phyloP scores from a whole-genome alignment of 2,329 filamentous ascomycete genomes.

The Chaetomium strumarium region DNA sequence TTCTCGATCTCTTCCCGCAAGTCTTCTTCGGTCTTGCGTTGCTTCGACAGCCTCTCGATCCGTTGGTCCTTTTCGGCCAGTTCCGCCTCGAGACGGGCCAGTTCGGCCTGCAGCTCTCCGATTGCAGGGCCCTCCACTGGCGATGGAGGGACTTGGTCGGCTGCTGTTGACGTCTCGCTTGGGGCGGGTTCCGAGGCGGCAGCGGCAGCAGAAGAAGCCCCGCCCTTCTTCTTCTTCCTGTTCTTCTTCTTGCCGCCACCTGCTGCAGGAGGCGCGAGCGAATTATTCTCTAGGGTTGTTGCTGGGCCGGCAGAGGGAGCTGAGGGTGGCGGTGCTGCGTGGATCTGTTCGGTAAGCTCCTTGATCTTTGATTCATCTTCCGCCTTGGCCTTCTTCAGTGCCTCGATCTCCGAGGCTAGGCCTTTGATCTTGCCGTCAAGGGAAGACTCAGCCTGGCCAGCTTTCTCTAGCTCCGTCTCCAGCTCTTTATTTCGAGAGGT shows the following conservation, averaged over 20 bases:
- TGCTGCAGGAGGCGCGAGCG: conserved; percentile 15
- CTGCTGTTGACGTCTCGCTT: conserved; percentile 30
- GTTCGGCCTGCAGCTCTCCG: conserved; percentile 42
- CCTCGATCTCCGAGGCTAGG: conserved; percentile 41
- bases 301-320: conserved; percentile 21
- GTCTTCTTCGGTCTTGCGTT: conserved; percentile 69
- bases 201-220: conserved; percentile 35
- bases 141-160: conserved; percentile 32
- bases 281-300: conserved; percentile 19
- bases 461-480: conserved; percentile 34
- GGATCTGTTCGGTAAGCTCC: conserved; percentile 35
- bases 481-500: conserved; percentile 35
- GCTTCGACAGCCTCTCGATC: conserved; percentile 65
- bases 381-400: conserved; percentile 33
- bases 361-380: conserved; percentile 38
- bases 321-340: conserved; percentile 25
- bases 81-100: conserved; percentile 46
- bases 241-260: conserved; percentile 60
- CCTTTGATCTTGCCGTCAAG: conserved; percentile 41
- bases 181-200: conserved; percentile 34
- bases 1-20: conserved; percentile 81
- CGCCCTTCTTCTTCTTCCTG: conserved; percentile 83
- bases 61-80: conserved; percentile 62
- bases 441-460: conserved; percentile 34
- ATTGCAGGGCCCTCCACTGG: conserved; percentile 19